These are phyloP conservation scores for Phytophthora gonapodyides DNA, from an alignment of 352 stramenopile genomes.

Conservation along the genomic window DNA sequence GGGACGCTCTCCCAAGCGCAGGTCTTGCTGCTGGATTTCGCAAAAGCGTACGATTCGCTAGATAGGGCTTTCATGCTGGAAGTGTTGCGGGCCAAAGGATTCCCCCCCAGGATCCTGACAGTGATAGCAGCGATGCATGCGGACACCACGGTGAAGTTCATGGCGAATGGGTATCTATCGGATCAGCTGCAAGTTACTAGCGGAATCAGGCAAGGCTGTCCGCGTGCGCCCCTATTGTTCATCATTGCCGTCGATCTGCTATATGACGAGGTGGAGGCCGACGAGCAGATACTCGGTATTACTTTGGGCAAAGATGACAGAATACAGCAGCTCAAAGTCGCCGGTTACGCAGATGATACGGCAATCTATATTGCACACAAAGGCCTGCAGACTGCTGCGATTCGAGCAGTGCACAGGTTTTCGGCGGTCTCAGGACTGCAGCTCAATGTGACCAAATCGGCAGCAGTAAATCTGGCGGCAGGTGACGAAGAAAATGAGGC, in stretches of 20 bases:
- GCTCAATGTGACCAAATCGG: conserved; percentile 3
- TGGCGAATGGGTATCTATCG: background rate
- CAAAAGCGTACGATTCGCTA: conserved; percentile 12
- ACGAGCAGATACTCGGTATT: background rate
- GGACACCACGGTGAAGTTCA: background rate
- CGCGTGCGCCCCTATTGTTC: conserved; percentile 5
- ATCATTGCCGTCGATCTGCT: conserved; percentile 2
- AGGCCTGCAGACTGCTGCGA: background rate
- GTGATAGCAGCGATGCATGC: background rate
- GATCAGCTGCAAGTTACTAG: background rate
- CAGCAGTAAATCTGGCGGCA: background rate
- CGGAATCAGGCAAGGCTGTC: conserved; percentile 8
- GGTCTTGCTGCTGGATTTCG: conserved; percentile 8
- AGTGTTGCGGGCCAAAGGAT: background rate
- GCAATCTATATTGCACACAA: conserved; percentile 3
- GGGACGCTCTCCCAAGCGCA: background rate
- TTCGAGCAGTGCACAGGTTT: background rate
- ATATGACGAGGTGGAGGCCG: background rate
- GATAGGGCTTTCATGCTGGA: background rate
- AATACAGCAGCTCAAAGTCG: background rate
- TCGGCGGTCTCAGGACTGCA: background rate
- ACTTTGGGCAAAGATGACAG: background rate
- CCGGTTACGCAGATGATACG: conserved; percentile 11
- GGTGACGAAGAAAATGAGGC: no score
- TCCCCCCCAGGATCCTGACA: background rate